Percentiles rank a stretch among this genome's conserved stretches.
phyloP scores from a whole-genome alignment of 2,329 filamentous ascomycete genomes.

The Trichoderma sp. region DNA sequence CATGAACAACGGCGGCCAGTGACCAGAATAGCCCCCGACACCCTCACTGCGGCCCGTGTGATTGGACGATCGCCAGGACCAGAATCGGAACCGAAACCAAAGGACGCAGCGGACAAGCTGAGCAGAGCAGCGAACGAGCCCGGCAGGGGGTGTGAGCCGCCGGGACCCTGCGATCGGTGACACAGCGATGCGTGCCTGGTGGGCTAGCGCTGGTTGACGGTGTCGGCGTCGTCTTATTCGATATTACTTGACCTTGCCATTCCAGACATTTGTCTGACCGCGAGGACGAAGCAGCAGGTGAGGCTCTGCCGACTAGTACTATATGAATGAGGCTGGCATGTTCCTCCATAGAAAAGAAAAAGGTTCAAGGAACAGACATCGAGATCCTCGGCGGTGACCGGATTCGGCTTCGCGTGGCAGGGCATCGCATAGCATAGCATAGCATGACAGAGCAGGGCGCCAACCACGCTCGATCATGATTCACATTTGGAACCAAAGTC shows the following conservation, averaged over 20 bases:
- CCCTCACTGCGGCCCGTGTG: background rate
- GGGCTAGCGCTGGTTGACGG: slow-evolving; percentile 11
- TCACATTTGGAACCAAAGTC: slow-evolving; percentile 4
- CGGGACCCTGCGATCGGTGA: slow-evolving; percentile 25
- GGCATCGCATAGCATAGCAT: background rate
- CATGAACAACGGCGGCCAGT: slow-evolving; percentile 23
- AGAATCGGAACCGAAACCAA: slow-evolving; percentile 17
- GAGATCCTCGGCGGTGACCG: slow-evolving; percentile 40
- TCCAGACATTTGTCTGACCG: slow-evolving; percentile 38
- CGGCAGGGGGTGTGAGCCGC: slow-evolving; percentile 1
- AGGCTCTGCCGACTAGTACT: too few relatives aligned
- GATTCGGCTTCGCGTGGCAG: slow-evolving; percentile 37
- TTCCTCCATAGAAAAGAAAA: slow-evolving; percentile 31
- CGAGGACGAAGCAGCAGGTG: too few relatives aligned
- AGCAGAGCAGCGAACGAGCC: slow-evolving; percentile 12
- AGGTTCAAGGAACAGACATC: slow-evolving; percentile 11
- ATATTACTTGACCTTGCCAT: background rate
- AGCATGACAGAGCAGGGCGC: slow-evolving; percentile 1
- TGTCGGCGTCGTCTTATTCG: background rate
- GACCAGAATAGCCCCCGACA: slow-evolving; percentile 10
- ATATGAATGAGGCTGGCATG: slow-evolving; percentile 29
- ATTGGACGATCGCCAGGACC: slow-evolving; percentile 27
- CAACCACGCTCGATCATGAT: slow-evolving; percentile 23
- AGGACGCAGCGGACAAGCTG: slow-evolving; percentile 14
- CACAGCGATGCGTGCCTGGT: slow-evolving; percentile 25